phyloP scores from a whole-genome alignment of 176 grass and related monocot species.

The Saccharum officinarum region DNA sequence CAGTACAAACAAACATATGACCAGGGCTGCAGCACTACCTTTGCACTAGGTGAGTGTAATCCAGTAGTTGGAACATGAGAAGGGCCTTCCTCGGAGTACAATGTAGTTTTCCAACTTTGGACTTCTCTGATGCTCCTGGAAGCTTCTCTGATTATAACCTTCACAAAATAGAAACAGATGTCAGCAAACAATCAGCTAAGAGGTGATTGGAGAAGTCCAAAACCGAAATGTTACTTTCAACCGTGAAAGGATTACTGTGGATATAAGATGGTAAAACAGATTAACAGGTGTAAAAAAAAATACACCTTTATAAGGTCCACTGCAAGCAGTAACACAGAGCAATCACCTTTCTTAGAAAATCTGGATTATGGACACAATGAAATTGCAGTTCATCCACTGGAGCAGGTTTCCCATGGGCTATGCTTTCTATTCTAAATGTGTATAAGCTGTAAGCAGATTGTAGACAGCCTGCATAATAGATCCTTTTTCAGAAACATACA shows the following conservation, averaged over 20 bases:
- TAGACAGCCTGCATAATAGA: slow-evolving; percentile 52
- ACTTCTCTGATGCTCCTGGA: slow-evolving; percentile 48
- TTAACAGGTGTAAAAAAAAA: slow-evolving; percentile 20
- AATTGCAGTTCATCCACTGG: slow-evolving; percentile 75
- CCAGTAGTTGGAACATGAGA: slow-evolving; percentile 40
- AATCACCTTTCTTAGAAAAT: slow-evolving; percentile 59
- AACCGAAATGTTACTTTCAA: not conserved
- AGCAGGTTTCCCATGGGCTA: slow-evolving; percentile 57
- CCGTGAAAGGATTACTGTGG: not conserved
- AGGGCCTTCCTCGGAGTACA: slow-evolving; percentile 34
- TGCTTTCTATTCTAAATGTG: slow-evolving; percentile 73
- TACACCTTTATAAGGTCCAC: not conserved
- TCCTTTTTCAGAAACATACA: slow-evolving; percentile 9
- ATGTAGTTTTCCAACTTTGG: slow-evolving; percentile 27
- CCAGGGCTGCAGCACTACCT: slow-evolving; percentile 31
- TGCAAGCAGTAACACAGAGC: not conserved
- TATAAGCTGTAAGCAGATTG: slow-evolving; percentile 66
- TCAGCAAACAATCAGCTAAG: slow-evolving; percentile 5
- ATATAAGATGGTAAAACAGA: not conserved
- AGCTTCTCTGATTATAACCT: slow-evolving; percentile 69
- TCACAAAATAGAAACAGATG: slow-evolving; percentile 28
- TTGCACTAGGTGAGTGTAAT: slow-evolving; percentile 47
- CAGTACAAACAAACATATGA: slow-evolving; percentile 11
- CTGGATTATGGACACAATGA: slow-evolving; percentile 63
- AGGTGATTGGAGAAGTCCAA: not conserved